Conservation (phyloP, 768 basidiomycete genomes). For the Trametes cingulata region DNA sequence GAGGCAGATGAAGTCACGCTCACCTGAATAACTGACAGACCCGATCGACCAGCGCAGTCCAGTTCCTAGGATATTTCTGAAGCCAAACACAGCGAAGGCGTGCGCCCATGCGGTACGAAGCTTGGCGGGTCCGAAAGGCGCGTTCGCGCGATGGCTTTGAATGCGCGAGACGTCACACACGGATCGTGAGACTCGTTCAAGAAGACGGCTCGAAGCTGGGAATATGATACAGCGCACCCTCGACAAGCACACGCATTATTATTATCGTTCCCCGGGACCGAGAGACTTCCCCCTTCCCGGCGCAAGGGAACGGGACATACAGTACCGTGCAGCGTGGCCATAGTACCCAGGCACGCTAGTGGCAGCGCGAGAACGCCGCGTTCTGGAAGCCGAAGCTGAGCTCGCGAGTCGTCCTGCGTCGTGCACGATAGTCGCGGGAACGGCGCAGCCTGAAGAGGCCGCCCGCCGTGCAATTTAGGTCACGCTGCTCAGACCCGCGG, state of each 20-base stretch:
- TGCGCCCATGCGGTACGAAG: too few species aligned
- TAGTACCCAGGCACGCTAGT: conserved; percentile 19
- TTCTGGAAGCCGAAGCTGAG: conserved; percentile 8
- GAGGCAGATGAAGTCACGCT: too few species aligned
- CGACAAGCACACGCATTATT: neutral
- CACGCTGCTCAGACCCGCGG: conserved; percentile 9
- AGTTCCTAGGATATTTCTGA: too few species aligned
- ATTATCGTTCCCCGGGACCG: conserved; percentile 11
- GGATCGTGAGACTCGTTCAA: neutral
- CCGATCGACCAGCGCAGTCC: too few species aligned
- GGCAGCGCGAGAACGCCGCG: conserved; percentile 14
- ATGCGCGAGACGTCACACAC: neutral
- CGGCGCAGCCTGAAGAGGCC: neutral
- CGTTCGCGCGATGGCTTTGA: too few species aligned
- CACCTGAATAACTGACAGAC: too few species aligned
- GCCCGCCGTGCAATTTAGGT: conserved; percentile 3
- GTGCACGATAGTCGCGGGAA: conserved; percentile 21
- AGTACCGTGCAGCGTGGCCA: conserved; percentile 6
- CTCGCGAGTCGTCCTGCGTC: neutral
- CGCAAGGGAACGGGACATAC: neutral
- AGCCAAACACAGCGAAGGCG: too few species aligned
- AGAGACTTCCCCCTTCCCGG: conserved; percentile 9
- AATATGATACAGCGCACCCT: neutral
- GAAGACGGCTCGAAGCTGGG: conserved; percentile 5
- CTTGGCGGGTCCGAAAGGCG: too few species aligned